Percentiles rank a stretch among this genome's conserved stretches.
phyloP scores from a whole-genome alignment of 179 eudicot species.

The Silene noctiflora region DNA sequence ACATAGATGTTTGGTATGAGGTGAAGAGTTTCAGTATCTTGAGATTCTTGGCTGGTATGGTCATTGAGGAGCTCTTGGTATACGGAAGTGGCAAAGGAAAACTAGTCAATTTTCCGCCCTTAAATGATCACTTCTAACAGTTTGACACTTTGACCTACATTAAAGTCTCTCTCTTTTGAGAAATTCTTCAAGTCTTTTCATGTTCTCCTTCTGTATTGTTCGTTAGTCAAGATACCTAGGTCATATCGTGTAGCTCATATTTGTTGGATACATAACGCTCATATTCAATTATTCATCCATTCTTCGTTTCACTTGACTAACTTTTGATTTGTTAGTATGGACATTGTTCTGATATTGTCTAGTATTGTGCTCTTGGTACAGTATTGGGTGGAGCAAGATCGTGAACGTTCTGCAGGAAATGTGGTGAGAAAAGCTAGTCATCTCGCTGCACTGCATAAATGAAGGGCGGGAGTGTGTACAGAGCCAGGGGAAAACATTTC shows the following conservation, averaged over 20 bases:
- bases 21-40: not conserved
- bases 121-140: not conserved
- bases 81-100: not conserved
- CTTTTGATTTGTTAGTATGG: not conserved
- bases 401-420: conserved; percentile 16
- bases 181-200: not conserved
- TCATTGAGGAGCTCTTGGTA: not conserved
- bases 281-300: too few species aligned
- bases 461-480: conserved; percentile 39
- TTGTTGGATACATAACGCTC: not conserved
- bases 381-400: conserved; percentile 16
- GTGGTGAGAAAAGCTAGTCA: conserved; percentile 29
- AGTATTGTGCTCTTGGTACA: not conserved
- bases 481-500: conserved; percentile 43
- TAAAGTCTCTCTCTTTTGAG: too few species aligned
- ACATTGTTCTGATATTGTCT: not conserved
- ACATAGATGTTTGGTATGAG: conserved; percentile 9
- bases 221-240: not conserved
- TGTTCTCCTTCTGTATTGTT: not conserved
- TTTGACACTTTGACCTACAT: not conserved
- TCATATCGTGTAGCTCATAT: not conserved
- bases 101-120: not conserved
- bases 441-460: conserved; percentile 30
- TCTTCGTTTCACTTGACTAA: not conserved
- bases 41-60: not conserved